These are phyloP conservation scores for Marasmius sp. DNA, from an alignment of 1,284 basidiomycete genomes.

Conservation along the genomic window DNA sequence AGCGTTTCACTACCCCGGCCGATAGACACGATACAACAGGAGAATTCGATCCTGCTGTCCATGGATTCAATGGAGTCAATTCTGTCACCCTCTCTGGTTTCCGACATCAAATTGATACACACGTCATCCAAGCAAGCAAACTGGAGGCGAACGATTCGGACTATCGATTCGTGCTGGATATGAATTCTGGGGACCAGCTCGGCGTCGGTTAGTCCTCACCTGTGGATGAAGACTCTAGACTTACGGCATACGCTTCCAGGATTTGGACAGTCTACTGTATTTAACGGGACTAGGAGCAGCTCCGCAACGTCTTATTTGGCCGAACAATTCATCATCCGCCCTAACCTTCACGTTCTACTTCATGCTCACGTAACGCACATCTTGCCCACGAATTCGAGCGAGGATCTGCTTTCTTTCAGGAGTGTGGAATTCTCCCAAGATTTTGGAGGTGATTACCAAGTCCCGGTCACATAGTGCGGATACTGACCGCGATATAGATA, in stretches of 20 bases:
- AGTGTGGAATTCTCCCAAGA: conserved; percentile 15
- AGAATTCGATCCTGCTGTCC: conserved; percentile 19
- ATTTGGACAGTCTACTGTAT: conserved; percentile 18
- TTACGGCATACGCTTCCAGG: conserved; percentile 4
- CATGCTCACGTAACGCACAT: conserved; percentile 5
- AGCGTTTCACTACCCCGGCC: conserved; percentile 15
- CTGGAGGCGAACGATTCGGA: conserved; percentile 7
- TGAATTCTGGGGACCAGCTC: conserved; percentile 31
- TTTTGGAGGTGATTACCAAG: neutral
- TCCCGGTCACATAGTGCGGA: neutral
- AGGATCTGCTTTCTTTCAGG: conserved; percentile 2
- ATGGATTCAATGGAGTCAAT: conserved; percentile 26
- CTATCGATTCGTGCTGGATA: conserved; percentile 32
- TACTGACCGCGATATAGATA: conserved; percentile 18
- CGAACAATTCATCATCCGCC: neutral
- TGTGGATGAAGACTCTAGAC: neutral
- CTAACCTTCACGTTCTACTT: conserved; percentile 6
- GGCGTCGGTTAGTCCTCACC: conserved; percentile 27
- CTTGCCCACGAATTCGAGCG: neutral
- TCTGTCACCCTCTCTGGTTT: conserved; percentile 29
- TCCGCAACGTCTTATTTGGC: conserved; percentile 8
- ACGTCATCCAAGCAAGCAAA: conserved; percentile 15
- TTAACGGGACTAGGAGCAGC: conserved; percentile 6
- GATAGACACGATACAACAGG: conserved; percentile 18
- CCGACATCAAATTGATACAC: conserved; percentile 21